Conservation (phyloP, 2,329 filamentous ascomycete genomes). For the Colletotrichum aenigma region DNA sequence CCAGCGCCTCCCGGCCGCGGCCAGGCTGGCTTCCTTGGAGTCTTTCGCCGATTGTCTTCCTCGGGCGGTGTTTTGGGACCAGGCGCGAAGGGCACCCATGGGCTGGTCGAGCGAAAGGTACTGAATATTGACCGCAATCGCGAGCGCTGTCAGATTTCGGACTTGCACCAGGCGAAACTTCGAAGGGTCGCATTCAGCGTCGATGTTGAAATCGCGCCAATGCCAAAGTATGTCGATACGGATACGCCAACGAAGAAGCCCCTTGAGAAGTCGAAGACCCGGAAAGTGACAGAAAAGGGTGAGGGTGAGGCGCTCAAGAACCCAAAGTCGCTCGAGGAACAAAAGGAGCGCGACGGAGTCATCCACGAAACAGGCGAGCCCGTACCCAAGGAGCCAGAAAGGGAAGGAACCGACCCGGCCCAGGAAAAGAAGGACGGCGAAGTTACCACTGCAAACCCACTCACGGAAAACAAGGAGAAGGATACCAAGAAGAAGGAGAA, state of each 20-base stretch:
- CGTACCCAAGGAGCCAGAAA: slow-evolving; percentile 43
- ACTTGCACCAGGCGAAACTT: slow-evolving; percentile 81
- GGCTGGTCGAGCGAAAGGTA: slow-evolving; percentile 78
- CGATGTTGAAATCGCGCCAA: slow-evolving; percentile 93
- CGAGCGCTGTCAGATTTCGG: slow-evolving; percentile 78
- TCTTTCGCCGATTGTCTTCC: slow-evolving; percentile 82
- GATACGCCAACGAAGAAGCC: slow-evolving; percentile 45
- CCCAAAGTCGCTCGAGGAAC: slow-evolving; percentile 63
- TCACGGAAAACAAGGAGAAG: slow-evolving; percentile 38
- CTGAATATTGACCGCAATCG: slow-evolving; percentile 85
- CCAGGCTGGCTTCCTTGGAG: slow-evolving; percentile 77
- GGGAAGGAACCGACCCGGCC: slow-evolving; percentile 31
- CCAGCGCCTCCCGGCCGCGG: slow-evolving; percentile 74
- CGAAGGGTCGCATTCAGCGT: slow-evolving; percentile 93
- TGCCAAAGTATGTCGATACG: slow-evolving; percentile 76
- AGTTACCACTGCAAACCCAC: slow-evolving; percentile 21
- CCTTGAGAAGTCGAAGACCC: slow-evolving; percentile 60
- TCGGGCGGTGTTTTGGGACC: slow-evolving; percentile 57
- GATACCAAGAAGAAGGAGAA: slow-evolving; percentile 86
- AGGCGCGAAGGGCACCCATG: slow-evolving; percentile 56
- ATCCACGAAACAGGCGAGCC: slow-evolving; percentile 46
- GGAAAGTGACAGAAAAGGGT: slow-evolving; percentile 68
- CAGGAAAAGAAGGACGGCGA: slow-evolving; percentile 25
- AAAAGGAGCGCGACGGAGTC: slow-evolving; percentile 48
- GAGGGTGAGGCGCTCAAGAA: slow-evolving; percentile 78